A percentile compares a stretch with the other conserved stretches of the same genome.
Evolutionary conservation across 1,284 basidiomycete species (phyloP).

Genomic region (Clitocybe nebularis): DNA sequence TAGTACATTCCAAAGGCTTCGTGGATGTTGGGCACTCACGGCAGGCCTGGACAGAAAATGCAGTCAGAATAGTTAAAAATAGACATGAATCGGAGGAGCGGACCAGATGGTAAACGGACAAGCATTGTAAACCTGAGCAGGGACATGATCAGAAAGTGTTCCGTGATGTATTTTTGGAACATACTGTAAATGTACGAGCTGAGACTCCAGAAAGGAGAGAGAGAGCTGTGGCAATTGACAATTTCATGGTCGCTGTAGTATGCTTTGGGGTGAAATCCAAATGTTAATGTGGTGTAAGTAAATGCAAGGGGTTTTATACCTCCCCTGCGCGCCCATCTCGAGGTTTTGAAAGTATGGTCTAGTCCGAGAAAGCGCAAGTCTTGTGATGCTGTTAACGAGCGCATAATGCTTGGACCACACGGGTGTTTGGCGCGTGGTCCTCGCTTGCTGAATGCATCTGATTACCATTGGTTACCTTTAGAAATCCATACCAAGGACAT

Average conservation of each 20-base stretch:
- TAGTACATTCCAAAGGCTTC: not conserved
- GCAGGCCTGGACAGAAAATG: constrained; percentile 28
- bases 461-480: no score
- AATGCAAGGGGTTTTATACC: no score
- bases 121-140: constrained; percentile 36
- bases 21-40: constrained; percentile 17
- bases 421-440: no score
- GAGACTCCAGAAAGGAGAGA: constrained; percentile 25
- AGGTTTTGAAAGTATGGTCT: no score
- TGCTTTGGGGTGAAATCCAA: constrained; percentile 10
- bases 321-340: no score
- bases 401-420: no score
- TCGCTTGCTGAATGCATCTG: no score
- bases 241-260: no score
- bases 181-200: constrained; percentile 40
- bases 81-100: constrained; percentile 5
- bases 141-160: not conserved
- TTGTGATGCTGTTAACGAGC: no score
- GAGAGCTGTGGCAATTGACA: constrained; percentile 19
- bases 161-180: constrained; percentile 8
- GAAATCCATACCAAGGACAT: no score
- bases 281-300: no score
- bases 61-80: not conserved
- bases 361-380: no score
- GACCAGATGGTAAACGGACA: constrained; percentile 45